phyloP scores from a whole-genome alignment of 192 early-diverging fungal species.

The Coemansia sp. region DNA sequence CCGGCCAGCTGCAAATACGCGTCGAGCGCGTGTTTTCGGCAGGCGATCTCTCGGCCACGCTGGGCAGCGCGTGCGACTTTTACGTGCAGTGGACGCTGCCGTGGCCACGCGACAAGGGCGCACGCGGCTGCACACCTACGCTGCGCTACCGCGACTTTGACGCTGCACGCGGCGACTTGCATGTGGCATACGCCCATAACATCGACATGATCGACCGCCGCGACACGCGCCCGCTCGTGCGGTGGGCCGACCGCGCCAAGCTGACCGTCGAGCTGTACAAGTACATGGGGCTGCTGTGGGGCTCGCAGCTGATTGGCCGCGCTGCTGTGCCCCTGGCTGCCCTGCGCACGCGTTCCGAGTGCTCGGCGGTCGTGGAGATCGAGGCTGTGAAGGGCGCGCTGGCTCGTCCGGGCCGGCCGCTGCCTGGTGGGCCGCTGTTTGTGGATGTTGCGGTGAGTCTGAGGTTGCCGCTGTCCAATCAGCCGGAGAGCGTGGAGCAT shows the following conservation, averaged over 20 bases:
- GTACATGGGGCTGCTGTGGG: conserved; percentile 49
- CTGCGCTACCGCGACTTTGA: conserved; percentile 42
- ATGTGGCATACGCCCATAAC: conserved; percentile 21
- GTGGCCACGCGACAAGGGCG: conserved; percentile 40
- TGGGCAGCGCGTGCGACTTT: conserved; percentile 30
- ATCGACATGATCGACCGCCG: conserved; percentile 42
- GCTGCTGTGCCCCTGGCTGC: conserved; percentile 41
- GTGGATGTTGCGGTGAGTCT: conserved; percentile 41
- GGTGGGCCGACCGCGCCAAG: conserved; percentile 45
- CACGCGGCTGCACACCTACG: conserved; percentile 40
- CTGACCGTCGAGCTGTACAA: conserved; percentile 46
- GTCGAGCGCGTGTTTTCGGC: conserved; percentile 36
- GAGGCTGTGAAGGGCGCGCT: conserved; percentile 19
- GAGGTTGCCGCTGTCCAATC: conserved; percentile 39
- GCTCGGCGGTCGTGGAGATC: conserved; percentile 25
- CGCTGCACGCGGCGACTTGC: conserved; percentile 17
- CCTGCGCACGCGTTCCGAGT: conserved; percentile 37
- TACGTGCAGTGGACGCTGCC: conserved; percentile 46
- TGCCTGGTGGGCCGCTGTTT: conserved; percentile 40
- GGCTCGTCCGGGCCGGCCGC: conserved; percentile 21
- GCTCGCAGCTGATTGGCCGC: conserved; percentile 46
- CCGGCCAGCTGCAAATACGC: conserved; percentile 35
- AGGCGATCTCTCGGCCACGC: conserved; percentile 44
- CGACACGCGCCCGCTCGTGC: conserved; percentile 28
- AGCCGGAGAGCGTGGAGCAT: conserved; percentile 20